Evolutionary conservation across 2,329 filamentous ascomycete genomes (phyloP).

Genomic region (Alternaria metachromatica): DNA sequence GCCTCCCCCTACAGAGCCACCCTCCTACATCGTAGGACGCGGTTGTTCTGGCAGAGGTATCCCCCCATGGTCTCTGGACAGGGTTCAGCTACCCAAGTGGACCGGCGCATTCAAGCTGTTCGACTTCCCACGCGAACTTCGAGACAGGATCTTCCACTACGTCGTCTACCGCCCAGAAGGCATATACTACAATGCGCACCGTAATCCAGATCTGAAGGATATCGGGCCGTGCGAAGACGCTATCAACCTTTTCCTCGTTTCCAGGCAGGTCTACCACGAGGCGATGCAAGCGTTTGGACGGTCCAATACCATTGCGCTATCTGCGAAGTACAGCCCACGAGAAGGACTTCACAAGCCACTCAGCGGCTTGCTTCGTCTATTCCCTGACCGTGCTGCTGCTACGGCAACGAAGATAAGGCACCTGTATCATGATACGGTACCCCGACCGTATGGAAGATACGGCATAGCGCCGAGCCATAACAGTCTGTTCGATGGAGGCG

Average conservation of each 20-base stretch:
- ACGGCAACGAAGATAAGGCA: conserved; percentile 3
- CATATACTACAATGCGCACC: conserved; percentile 7
- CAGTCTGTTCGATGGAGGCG: not conserved
- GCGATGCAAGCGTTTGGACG: conserved; percentile 22
- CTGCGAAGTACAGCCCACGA: not conserved
- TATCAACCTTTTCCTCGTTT: conserved; percentile 21
- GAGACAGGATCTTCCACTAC: conserved; percentile 29
- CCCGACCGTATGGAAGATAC: not conserved
- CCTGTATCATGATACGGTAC: not conserved
- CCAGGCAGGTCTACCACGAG: conserved; percentile 27
- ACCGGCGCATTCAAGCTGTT: conserved; percentile 16
- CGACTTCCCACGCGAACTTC: conserved; percentile 25
- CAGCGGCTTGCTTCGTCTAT: conserved; percentile 15
- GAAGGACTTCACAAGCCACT: conserved; percentile 3
- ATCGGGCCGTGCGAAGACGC: not conserved
- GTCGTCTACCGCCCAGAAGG: conserved; percentile 15
- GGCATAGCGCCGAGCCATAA: conserved; percentile 1
- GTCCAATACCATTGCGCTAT: conserved; percentile 18
- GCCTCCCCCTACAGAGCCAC: not conserved
- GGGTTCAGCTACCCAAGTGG: conserved; percentile 8
- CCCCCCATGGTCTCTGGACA: not conserved
- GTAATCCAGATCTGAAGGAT: not conserved
- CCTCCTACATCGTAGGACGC: not conserved
- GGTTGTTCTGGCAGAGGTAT: not conserved
- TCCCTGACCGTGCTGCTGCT: conserved; percentile 17